Evolutionary conservation across 139 green algal genomes (phyloP).

Genomic region (Edaphochlamys debaryana): DNA sequence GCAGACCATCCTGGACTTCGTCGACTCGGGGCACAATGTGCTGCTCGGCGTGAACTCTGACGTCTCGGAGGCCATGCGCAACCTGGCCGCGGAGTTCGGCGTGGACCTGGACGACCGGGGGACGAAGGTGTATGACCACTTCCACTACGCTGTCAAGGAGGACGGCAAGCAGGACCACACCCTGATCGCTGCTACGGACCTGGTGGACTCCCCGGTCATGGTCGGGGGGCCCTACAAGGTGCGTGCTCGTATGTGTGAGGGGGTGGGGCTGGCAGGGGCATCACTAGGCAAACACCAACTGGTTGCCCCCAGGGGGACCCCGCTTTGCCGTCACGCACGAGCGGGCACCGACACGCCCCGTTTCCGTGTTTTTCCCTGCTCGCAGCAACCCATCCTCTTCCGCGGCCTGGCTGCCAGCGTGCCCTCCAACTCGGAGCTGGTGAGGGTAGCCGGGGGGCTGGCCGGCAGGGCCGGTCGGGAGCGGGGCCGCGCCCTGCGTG

Average conservation of each 20-base stretch:
- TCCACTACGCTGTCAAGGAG: slow-evolving; percentile 33
- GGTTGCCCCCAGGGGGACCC: too few relatives aligned
- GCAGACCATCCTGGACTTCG: slow-evolving; percentile 81
- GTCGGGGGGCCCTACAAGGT: slow-evolving; percentile 42
- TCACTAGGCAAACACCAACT: too few relatives aligned
- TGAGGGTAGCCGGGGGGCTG: too few relatives aligned
- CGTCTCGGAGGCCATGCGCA: slow-evolving; percentile 62
- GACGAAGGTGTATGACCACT: slow-evolving; percentile 61
- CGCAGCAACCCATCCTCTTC: slow-evolving; percentile 73
- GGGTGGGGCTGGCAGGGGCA: too few relatives aligned
- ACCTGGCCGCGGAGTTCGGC: slow-evolving; percentile 72
- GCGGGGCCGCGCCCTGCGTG: too few relatives aligned
- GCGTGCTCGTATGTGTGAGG: background rate
- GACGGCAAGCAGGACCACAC: slow-evolving; percentile 49
- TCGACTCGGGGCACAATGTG: slow-evolving; percentile 85
- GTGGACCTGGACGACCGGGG: slow-evolving; percentile 82
- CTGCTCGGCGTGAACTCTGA: slow-evolving; percentile 73
- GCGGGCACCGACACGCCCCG: too few relatives aligned
- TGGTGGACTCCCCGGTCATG: slow-evolving; percentile 38
- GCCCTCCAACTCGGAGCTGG: slow-evolving; percentile 67
- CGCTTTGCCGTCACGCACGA: too few relatives aligned
- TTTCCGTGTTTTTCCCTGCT: too few relatives aligned
- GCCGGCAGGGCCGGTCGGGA: too few relatives aligned
- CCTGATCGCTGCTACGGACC: slow-evolving; percentile 33
- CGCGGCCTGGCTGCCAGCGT: slow-evolving; percentile 70